Evolutionary conservation across 179 eudicot species (phyloP), one percentile per base, ranked within the genome.

Genomic region (Corrigiola litoralis): DNA sequence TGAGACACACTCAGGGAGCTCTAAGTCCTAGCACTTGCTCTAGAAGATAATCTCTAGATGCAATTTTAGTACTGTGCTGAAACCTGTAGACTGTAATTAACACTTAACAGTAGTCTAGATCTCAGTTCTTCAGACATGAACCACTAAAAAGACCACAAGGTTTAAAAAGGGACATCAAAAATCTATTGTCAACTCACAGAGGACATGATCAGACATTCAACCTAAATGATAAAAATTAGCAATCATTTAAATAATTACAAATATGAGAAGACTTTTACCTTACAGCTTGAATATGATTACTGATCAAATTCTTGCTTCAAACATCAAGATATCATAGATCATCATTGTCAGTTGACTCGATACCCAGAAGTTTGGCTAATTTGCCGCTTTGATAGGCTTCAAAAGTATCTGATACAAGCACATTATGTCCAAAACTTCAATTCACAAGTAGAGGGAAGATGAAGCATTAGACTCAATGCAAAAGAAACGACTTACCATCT

Each of bases 321-420:
- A 57, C 29, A 40, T n/a, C 13, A 14, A 6, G 20, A n/a, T 21
- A 52, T 73, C 77, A 73, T 48, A 88, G 87, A 62, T 88, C 96
- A 20, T 76, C 85, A 49, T 56, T 63, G 29, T 70, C 77, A 24
- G 65, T 67, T 49, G 78, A 24, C 33, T 64, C 50, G 70, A 89
- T 59, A 21, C 98, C 96, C 56, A 92, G 82, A 76, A 89, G 88
- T 77, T 87, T 79, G 63, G 81, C 90, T 56, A 92, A 77, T 73
- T 85, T 80, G 58, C 98, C 98, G 61, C 72, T 82, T 70, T 84
- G 76, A 58, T 84, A 92, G 55, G 96, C 96, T 52, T 87, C 92
- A 33, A 90, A 54, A 21, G 95, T 90, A 83, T 92, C 98, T 90
- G 80, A 36, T 60, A 69, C 3, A 18, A 20, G 44, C 34, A 68